phyloP scores from a whole-genome alignment of 2,329 filamentous ascomycete species.

The Diplodia intermedia region DNA sequence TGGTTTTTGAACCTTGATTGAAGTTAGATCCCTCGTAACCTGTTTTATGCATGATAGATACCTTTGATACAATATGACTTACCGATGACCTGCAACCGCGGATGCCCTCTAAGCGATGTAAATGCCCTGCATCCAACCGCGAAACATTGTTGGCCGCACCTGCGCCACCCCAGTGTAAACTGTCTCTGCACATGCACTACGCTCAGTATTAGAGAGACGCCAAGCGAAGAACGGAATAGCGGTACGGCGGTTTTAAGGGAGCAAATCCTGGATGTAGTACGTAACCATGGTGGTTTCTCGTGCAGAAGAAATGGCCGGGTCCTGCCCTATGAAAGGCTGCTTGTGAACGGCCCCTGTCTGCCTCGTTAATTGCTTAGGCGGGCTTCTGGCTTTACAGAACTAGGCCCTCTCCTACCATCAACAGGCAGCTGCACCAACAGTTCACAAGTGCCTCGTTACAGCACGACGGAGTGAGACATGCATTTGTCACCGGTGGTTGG shows the following conservation, averaged over 20 bases:
- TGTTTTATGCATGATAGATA: no score
- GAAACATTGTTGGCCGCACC: not conserved
- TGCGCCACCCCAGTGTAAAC: not conserved
- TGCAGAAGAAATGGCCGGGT: no score
- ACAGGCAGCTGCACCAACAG: not conserved
- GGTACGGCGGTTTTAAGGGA: not conserved
- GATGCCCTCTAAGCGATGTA: not conserved
- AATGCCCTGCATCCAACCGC: not conserved
- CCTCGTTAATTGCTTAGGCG: not conserved
- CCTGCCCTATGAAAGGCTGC: no score
- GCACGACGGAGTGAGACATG: not conserved
- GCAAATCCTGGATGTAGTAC: not conserved
- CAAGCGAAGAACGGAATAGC: not conserved
- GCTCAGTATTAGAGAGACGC: not conserved
- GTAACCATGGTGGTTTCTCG: no score
- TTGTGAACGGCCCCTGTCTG: no score
- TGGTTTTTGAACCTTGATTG: no score
- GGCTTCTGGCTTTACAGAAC: not conserved
- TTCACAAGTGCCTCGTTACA: not conserved
- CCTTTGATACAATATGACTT: not conserved
- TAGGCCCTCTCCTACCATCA: not conserved
- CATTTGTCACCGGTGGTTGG: slow-evolving; percentile 14
- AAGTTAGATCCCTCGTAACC: no score
- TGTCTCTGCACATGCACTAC: not conserved
- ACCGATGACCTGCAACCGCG: not conserved